Evolutionary conservation across 2,329 filamentous ascomycete genomes (phyloP).

Genomic region (Biscogniauxia marginata): DNA sequence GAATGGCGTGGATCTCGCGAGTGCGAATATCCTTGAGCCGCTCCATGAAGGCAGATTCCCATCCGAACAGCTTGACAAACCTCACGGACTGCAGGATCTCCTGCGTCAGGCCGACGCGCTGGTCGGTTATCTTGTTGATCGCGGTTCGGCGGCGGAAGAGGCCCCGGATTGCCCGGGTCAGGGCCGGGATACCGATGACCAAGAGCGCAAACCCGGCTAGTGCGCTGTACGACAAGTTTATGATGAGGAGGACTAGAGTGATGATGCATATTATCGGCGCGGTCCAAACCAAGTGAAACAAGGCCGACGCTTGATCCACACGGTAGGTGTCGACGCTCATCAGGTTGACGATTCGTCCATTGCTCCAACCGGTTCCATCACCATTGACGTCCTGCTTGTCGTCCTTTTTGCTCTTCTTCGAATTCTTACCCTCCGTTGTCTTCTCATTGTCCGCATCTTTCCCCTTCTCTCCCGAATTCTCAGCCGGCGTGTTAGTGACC

Average conservation of each 20-base stretch:
- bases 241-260: slow-evolving; percentile 73
- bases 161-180: slow-evolving; percentile 74
- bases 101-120: slow-evolving; percentile 85
- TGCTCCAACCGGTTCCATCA: slow-evolving; percentile 83
- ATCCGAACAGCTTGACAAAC: slow-evolving; percentile 96
- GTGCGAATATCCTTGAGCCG: slow-evolving; percentile 72
- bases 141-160: slow-evolving; percentile 71
- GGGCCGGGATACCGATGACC: slow-evolving; percentile 71
- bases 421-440: slow-evolving; percentile 39
- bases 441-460: slow-evolving; percentile 48
- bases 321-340: slow-evolving; percentile 97
- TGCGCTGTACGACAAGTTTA: slow-evolving; percentile 89
- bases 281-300: slow-evolving; percentile 92
- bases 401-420: slow-evolving; percentile 33
- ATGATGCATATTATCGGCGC: slow-evolving; percentile 75
- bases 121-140: slow-evolving; percentile 94
- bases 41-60: slow-evolving; percentile 83
- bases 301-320: slow-evolving; percentile 80
- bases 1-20: slow-evolving; percentile 79
- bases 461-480: slow-evolving; percentile 42
- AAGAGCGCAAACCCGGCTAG: slow-evolving; percentile 84
- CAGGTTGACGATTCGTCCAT: slow-evolving; percentile 85
- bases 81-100: slow-evolving; percentile 88
- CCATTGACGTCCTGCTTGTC: slow-evolving; percentile 53
- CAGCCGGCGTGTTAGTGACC: slow-evolving; percentile 37